Percentiles rank a stretch among this genome's conserved stretches.
Conservation (phyloP, 768 basidiomycete species). For the Suillus paluster region DNA sequence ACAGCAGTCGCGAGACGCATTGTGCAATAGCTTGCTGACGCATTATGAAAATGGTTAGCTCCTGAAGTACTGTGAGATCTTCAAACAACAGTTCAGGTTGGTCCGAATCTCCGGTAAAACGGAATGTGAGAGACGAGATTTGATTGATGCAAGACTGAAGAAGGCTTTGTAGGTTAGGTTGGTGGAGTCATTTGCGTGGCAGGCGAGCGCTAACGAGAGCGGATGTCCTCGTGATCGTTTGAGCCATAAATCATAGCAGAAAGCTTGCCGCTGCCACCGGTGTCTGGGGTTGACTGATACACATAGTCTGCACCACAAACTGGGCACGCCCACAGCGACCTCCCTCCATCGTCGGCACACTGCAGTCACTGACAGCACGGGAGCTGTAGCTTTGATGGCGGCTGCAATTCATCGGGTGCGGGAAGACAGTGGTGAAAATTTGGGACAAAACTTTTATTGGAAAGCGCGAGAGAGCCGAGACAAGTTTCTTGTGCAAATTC, state of each 20-base stretch:
- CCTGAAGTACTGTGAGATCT: conserved; percentile 21
- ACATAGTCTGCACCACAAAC: too few species aligned
- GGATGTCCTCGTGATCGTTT: conserved; percentile 21
- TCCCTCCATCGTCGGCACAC: conserved; percentile 49
- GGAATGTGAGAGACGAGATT: neutral
- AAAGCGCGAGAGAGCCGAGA: conserved; percentile 40
- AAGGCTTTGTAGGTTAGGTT: conserved; percentile 10
- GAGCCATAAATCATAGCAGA: too few species aligned
- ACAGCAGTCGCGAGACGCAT: conserved; percentile 1
- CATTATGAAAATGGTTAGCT: conserved; percentile 27
- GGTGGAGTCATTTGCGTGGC: neutral
- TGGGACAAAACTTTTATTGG: conserved; percentile 52
- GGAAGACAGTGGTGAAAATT: conserved; percentile 46
- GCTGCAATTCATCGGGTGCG: too few species aligned
- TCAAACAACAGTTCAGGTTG: neutral
- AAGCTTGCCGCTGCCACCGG: too few species aligned
- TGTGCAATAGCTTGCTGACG: neutral
- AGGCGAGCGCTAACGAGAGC: conserved; percentile 21
- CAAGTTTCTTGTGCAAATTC: conserved; percentile 24
- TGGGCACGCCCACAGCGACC: conserved; percentile 42
- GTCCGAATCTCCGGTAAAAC: too few species aligned
- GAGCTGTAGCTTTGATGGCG: conserved; percentile 22
- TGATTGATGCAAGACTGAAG: conserved; percentile 24
- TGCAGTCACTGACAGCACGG: conserved; percentile 43
- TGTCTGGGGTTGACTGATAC: too few species aligned